Base-by-base conservation (phyloP, 441 rosid species). In the Aleurites moluccanus region DNA sequence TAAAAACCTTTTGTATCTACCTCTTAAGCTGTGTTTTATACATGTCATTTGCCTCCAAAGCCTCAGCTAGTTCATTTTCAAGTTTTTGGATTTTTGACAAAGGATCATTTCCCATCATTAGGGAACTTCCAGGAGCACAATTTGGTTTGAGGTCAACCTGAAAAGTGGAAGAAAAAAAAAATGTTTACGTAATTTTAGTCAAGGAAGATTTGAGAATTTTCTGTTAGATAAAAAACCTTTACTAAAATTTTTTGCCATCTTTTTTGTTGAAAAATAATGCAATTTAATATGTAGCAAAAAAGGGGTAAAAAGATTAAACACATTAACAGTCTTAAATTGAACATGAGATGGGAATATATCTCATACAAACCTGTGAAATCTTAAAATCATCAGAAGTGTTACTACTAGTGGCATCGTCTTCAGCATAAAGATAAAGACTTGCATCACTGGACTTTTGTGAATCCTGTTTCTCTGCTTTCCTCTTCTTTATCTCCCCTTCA, bases 1-100 rank as follows among this genome's bases (percentile, higher is more conserved):
- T 3, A 21, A 23, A 56, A 18, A 42, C 4, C 47, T 52, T 21
- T 53, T 65, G 14, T 62, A 71, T 83, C 8, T 42, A 88, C 94
- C 94, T 82, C 66, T 82, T 84, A 70, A 83, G 88, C 81, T 86
- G 90, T 50, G 74, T 52, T 76, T 88, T 88, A 52, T 84, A 87
- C 81, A 83, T 73, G 73, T 81, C 85, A 70, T 88, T 87, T 49
- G 84, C 87, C 77, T 85, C 91, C 70, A 82, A 60, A 45, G 88
- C 87, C 72, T 86, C 89, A 2, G 85, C 89, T 61, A 86, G 76
- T 75, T 88, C 86, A 74, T 77, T 77, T 84, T 88, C 86, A 63
- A 83, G 94, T 57, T 62, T 75, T 69, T 78, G 83, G 28, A 87
- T 76, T 78, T 86, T 83, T 38, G 85, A 82, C 67, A 74, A 64